Evolutionary conservation across 257 asterid genomes (phyloP).

Genomic region (Solanum etuberosum): DNA sequence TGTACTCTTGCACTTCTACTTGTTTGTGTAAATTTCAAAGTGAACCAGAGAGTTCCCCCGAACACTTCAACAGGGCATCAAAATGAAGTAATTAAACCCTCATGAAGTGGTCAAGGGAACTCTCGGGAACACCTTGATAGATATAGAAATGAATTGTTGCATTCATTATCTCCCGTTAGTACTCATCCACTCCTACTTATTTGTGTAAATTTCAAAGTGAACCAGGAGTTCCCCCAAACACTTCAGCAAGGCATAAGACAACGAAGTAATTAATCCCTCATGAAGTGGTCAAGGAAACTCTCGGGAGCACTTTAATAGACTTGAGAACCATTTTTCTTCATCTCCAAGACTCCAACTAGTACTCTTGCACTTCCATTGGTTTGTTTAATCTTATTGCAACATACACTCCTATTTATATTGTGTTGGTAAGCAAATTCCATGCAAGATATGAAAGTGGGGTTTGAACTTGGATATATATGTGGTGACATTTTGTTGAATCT

Average conservation of each 20-base stretch:
- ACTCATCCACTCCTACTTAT: background rate
- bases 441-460: background rate
- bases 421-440: background rate
- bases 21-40: too few relatives aligned
- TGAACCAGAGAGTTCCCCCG: background rate
- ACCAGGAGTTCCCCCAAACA: slow-evolving; percentile 18
- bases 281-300: slow-evolving; percentile 12
- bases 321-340: background rate
- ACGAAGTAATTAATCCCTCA: too few relatives aligned
- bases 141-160: too few relatives aligned
- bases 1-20: background rate
- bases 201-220: background rate
- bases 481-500: background rate
- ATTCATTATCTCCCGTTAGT: background rate
- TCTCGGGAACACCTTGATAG: background rate
- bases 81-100: background rate
- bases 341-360: background rate
- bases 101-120: background rate
- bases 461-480: background rate
- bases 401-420: background rate
- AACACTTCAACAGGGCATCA: background rate
- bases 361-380: background rate
- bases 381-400: background rate
- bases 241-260: background rate
- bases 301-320: background rate